A percentile compares a stretch with the other conserved stretches of the same genome.
Conservation (phyloP, 768 basidiomycete genomes). For the Hypsizygus marmoreus region DNA sequence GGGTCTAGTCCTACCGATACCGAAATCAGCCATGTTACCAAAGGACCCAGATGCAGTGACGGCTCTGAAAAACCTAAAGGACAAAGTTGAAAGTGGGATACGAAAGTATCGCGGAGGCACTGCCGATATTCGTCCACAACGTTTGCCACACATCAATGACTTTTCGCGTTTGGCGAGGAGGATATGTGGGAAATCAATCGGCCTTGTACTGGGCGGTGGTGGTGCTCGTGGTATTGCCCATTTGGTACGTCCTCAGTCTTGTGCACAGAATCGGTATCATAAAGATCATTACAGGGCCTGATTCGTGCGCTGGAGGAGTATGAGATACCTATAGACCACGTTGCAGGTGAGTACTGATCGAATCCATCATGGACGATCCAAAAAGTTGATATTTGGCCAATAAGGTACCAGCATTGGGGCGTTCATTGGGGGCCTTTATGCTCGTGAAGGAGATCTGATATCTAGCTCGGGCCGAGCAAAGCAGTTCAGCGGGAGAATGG, state of each 20-base stretch:
- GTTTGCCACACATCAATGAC: constrained; percentile 84
- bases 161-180: constrained; percentile 90
- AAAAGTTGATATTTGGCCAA: too few relatives aligned
- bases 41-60: constrained; percentile 88
- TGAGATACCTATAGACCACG: constrained; percentile 91
- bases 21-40: constrained; percentile 55
- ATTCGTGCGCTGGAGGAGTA: constrained; percentile 90
- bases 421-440: constrained; percentile 93
- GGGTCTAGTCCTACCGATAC: constrained; percentile 69
- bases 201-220: constrained; percentile 95
- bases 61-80: constrained; percentile 90
- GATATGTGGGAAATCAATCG: constrained; percentile 91
- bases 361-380: neutral
- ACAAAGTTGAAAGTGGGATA: constrained; percentile 87
- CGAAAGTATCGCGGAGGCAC: constrained; percentile 79
- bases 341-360: constrained; percentile 70
- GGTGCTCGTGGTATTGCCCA: constrained; percentile 77
- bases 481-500: constrained; percentile 90
- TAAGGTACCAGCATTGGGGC: constrained; percentile 87
- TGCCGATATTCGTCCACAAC: constrained; percentile 65
- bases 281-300: constrained; percentile 64
- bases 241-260: constrained; percentile 28
- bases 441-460: constrained; percentile 89
- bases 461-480: constrained; percentile 85
- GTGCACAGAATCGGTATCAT: constrained; percentile 2